These are phyloP conservation scores for Penstemon barbatus DNA, from an alignment of 257 asterid genomes.

Conservation along the genomic window DNA sequence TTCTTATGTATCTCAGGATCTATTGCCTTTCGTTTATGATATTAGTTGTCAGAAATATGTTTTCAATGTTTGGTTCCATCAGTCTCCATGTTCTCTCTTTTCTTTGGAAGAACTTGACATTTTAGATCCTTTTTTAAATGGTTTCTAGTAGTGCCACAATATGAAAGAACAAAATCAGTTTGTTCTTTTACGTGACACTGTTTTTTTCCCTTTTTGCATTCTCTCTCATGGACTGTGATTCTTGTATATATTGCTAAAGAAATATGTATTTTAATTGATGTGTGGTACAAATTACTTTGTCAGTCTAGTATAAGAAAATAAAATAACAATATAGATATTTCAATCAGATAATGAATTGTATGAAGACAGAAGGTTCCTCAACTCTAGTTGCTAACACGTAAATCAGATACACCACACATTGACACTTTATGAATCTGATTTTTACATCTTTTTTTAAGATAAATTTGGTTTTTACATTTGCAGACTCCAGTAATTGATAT, in stretches of 20 bases:
- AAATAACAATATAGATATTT: slow-evolving; percentile 1
- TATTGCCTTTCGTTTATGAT: slow-evolving; percentile 2
- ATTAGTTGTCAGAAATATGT: background rate
- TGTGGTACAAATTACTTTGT: slow-evolving; percentile 14
- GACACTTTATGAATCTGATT: background rate
- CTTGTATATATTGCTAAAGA: slow-evolving; percentile 1
- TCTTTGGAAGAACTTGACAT: slow-evolving; percentile 14
- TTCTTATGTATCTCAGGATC: background rate
- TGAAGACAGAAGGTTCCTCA: background rate
- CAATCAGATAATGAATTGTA: background rate
- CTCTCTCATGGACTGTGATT: slow-evolving; percentile 4
- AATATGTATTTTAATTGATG: background rate
- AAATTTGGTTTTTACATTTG: background rate
- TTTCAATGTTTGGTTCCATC: background rate
- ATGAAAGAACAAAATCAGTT: background rate
- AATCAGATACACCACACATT: background rate
- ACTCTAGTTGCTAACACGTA: background rate
- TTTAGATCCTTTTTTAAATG: slow-evolving; percentile 7
- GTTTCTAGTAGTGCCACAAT: slow-evolving; percentile 9
- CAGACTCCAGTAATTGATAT: slow-evolving; percentile 19
- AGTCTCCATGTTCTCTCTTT: background rate
- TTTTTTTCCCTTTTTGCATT: background rate
- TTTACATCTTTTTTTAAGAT: background rate
- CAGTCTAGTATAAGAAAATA: background rate
- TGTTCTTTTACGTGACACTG: background rate